Conservation (phyloP, 1,284 basidiomycete species). For the Malassezia vespertilionis region DNA sequence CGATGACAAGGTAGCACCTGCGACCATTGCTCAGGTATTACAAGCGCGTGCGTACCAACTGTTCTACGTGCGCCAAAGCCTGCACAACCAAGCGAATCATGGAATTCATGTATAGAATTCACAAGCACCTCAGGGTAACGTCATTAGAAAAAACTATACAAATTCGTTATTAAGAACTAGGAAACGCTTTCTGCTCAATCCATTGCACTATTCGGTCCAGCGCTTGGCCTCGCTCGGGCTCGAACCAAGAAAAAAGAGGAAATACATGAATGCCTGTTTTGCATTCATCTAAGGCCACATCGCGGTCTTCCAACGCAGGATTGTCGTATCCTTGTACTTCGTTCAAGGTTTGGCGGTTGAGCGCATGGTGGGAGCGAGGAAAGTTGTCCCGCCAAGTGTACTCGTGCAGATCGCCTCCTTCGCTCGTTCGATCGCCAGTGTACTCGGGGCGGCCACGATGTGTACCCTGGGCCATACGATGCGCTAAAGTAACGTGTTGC, state of each 20-base stretch:
- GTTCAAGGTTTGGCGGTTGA: neutral
- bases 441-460: constrained; percentile 22
- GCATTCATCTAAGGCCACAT: constrained; percentile 36
- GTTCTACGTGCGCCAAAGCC: constrained; percentile 29
- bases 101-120: constrained; percentile 5
- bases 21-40: constrained; percentile 24
- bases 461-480: constrained; percentile 34
- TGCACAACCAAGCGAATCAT: constrained; percentile 29
- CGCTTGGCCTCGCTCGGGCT: constrained; percentile 28
- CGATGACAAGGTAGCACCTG: constrained; percentile 62
- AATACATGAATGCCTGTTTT: constrained; percentile 38
- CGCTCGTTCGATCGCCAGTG: constrained; percentile 21
- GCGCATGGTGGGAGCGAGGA: constrained; percentile 17
- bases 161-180: no score
- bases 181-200: constrained; percentile 16
- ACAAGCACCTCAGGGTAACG: no score
- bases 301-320: constrained; percentile 19
- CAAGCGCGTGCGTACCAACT: constrained; percentile 36
- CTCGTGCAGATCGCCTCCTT: constrained; percentile 10
- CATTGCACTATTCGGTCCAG: constrained; percentile 33
- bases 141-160: no score
- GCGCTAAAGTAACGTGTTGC: constrained; percentile 40
- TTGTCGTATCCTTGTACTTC: neutral
- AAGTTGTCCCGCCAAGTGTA: constrained; percentile 23
- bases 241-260: constrained; percentile 39